Evolutionary conservation across 768 basidiomycete species (phyloP).

Genomic region (Termitomyces titanicus): DNA sequence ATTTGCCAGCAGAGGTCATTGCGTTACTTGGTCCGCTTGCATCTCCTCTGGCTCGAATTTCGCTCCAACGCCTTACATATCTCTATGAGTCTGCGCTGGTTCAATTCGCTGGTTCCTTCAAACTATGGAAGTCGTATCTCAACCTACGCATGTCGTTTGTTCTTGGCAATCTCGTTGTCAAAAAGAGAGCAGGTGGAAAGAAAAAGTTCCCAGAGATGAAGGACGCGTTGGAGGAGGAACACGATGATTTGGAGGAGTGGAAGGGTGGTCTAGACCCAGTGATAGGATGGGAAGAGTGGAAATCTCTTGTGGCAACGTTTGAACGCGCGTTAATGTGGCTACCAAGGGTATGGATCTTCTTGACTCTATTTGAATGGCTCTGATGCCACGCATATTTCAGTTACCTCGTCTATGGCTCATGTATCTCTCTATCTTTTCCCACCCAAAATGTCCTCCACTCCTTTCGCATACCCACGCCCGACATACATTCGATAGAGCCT

Average conservation of each 20-base stretch:
- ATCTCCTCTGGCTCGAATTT: constrained; percentile 65
- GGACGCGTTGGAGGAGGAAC: constrained; percentile 84
- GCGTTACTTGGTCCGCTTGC: constrained; percentile 77
- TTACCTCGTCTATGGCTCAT: constrained; percentile 93
- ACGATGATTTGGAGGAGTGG: constrained; percentile 80
- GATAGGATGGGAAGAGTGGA: constrained; percentile 98
- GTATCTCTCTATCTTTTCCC: constrained; percentile 87
- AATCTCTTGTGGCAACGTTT: constrained; percentile 77
- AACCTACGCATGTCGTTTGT: constrained; percentile 82
- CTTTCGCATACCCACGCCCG: constrained; percentile 90
- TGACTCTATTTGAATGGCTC: not conserved
- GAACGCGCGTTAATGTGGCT: constrained; percentile 95
- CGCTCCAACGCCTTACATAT: constrained; percentile 81
- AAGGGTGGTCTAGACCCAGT: constrained; percentile 81
- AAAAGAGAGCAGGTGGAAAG: constrained; percentile 79
- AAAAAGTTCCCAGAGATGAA: constrained; percentile 92
- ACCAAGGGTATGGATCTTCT: constrained; percentile 59
- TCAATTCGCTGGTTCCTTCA: constrained; percentile 88
- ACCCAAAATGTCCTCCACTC: constrained; percentile 81
- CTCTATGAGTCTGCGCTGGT: constrained; percentile 91
- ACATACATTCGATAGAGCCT: constrained; percentile 88
- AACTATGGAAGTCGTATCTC: constrained; percentile 94
- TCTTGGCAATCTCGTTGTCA: constrained; percentile 66
- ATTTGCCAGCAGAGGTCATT: constrained; percentile 46
- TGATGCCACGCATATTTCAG: constrained; percentile 34